Conservation (phyloP, 1,139 yeast species). For the Zygoascus meyerae region DNA sequence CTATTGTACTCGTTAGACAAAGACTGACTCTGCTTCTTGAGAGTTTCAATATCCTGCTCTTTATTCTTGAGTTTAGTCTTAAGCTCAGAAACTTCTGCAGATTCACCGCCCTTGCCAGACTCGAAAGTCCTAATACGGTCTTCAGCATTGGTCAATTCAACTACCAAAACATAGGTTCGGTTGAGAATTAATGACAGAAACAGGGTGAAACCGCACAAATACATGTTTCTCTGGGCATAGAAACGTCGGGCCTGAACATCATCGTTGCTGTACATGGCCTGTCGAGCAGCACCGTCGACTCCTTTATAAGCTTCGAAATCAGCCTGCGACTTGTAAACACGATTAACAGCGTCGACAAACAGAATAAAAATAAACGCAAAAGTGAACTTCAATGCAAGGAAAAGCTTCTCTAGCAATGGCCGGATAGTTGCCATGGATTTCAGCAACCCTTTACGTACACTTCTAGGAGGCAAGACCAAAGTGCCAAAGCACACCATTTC, state of each 20-base stretch:
- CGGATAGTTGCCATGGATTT: conserved; percentile 55
- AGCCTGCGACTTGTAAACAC: conserved; percentile 64
- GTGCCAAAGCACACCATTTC: conserved; percentile 81
- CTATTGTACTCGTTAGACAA: conserved; percentile 60
- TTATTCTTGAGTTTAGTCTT: conserved; percentile 48
- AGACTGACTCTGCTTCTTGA: conserved; percentile 67
- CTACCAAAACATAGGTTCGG: conserved; percentile 80
- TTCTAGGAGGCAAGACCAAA: conserved; percentile 82
- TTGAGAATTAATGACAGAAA: conserved; percentile 80
- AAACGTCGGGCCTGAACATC: conserved; percentile 87
- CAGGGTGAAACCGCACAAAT: conserved; percentile 90
- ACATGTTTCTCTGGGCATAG: conserved; percentile 95
- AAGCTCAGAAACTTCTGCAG: conserved; percentile 31
- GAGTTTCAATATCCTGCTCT: conserved; percentile 56
- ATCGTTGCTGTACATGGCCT: conserved; percentile 36
- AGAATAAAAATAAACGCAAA: conserved; percentile 78
- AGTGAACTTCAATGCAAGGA: conserved; percentile 73
- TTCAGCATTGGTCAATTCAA: conserved; percentile 66
- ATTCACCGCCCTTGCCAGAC: conserved; percentile 24
- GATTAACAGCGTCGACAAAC: conserved; percentile 82
- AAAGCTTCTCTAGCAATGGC: conserved; percentile 64
- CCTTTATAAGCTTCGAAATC: conserved; percentile 36
- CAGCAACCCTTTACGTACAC: conserved; percentile 63
- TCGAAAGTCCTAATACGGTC: conserved; percentile 28
- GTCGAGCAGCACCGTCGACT: conserved; percentile 32